These are phyloP conservation scores for Phytopythium kandeliae DNA, from an alignment of 352 stramenopile genomes.

Conservation along the genomic window DNA sequence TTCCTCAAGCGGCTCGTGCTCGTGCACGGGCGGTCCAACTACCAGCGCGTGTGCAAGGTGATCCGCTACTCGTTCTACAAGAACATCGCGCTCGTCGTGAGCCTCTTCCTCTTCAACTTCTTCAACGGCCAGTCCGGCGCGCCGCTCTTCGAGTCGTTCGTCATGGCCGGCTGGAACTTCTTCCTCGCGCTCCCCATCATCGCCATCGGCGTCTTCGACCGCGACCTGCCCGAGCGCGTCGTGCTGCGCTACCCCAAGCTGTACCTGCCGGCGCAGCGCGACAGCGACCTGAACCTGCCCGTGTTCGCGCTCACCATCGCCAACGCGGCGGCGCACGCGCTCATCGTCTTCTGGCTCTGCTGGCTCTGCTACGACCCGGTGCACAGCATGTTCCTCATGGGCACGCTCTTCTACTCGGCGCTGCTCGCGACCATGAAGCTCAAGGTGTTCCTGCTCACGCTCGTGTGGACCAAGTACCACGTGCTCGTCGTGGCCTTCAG, in stretches of 20 bases:
- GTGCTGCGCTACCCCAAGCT: conserved; percentile 49
- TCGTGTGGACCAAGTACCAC: conserved; percentile 67
- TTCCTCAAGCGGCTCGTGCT: conserved; percentile 92
- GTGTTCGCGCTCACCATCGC: conserved; percentile 47
- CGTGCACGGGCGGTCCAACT: conserved; percentile 96
- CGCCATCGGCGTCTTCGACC: conserved; percentile 69
- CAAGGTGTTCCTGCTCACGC: conserved; percentile 58
- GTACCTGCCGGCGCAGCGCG: conserved; percentile 33
- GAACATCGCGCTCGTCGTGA: conserved; percentile 94
- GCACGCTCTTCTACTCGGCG: conserved; percentile 62
- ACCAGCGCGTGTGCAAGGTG: conserved; percentile 92
- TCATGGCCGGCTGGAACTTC: conserved; percentile 81
- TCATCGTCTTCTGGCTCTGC: conserved; percentile 53
- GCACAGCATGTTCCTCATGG: conserved; percentile 38
- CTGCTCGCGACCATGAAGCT: conserved; percentile 66
- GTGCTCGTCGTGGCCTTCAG: conserved; percentile 45
- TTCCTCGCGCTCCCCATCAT: conserved; percentile 90
- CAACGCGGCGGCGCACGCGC: conserved; percentile 42
- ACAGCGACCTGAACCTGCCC: conserved; percentile 60
- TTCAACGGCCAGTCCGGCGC: conserved; percentile 90
- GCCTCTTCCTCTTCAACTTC: conserved; percentile 90
- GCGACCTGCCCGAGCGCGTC: conserved; percentile 47
- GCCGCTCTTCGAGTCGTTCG: conserved; percentile 74
- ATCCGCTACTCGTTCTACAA: conserved; percentile 99
- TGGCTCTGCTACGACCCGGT: conserved; percentile 30